phyloP scores from a whole-genome alignment of 2,329 filamentous ascomycete genomes.

The Fusarium protoensiforme region DNA sequence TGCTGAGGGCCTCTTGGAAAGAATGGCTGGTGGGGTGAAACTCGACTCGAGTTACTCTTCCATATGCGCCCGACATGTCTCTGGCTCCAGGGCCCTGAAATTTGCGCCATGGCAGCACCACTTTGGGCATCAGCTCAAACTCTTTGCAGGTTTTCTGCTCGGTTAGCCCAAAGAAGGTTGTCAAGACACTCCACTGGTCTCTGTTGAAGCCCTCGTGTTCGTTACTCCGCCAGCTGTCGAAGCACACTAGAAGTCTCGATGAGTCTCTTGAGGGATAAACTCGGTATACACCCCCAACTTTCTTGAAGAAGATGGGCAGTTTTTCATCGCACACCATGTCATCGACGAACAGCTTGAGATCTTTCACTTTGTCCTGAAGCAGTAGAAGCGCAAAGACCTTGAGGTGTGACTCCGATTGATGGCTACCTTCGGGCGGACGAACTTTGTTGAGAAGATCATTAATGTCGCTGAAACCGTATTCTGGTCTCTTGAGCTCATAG shows the following conservation, averaged over 20 bases:
- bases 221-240: background rate
- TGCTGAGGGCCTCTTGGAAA: background rate
- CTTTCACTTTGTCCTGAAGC: background rate
- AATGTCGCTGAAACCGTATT: background rate
- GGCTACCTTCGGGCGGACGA: background rate
- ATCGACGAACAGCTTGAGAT: background rate
- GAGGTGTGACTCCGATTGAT: background rate
- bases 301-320: background rate
- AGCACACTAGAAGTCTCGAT: background rate
- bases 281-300: background rate
- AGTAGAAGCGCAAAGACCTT: background rate
- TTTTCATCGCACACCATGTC: background rate
- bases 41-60: background rate
- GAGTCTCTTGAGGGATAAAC: background rate
- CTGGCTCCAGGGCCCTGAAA: background rate
- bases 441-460: background rate
- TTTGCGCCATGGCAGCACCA: background rate
- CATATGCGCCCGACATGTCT: background rate
- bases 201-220: background rate
- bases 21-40: constrained; percentile 2
- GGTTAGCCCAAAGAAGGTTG: background rate
- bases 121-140: background rate
- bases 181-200: background rate
- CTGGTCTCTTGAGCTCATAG: background rate
- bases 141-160: background rate